Base-by-base conservation (phyloP, 2,329 filamentous ascomycete genomes). In the Rachicladosporium sp. region DNA sequence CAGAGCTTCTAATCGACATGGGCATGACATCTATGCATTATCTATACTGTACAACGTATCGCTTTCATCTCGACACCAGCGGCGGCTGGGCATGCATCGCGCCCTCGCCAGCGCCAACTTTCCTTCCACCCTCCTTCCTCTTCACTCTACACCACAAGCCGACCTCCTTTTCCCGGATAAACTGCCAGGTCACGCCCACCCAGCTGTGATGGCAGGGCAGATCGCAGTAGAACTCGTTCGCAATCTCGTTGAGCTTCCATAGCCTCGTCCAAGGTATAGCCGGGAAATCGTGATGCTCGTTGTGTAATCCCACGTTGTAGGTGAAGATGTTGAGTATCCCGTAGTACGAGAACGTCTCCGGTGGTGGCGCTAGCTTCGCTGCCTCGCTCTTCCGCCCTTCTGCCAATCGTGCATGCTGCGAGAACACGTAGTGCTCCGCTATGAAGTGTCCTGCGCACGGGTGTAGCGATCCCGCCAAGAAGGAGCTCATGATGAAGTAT, bases 281-380 rank as follows among this genome's bases (percentile, higher is more conserved):
- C 8, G 91, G 91, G 66, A 98, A 98, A 63, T 98, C 91, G 62
- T 98, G 91, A 64, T 98, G 91, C 69, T 98, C 91, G 60, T 98
- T 98, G 69, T 98, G 91, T 55, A 95, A 68, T 38, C 91, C 91
- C 34, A 98, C 91, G 53, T 98, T 98, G 71, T 96, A 98, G 1
- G 88, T 94, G 36, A 98, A 65, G 53, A 87, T 65, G 66, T 98
- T 98, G 48, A 96, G 73, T 1, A 82, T 76, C 0, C 91, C 91
- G 60, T 98, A 98, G 73, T 98, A 98, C 35, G 82, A 89, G 67
- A 86, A 98, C 1, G 91, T 98, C 70, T 98, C 91, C 2, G 91
- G 88, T 4, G 93, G 73, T 2, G 65, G 63, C 7, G 53, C 55
- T 10, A 61, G 55, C 46, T 60, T 62, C 4, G 59, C 57, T 32